Percentiles rank a stretch among this genome's conserved stretches.
Evolutionary conservation across 176 grass and related monocot species (phyloP).

Genomic region (Hordeum marinum): DNA sequence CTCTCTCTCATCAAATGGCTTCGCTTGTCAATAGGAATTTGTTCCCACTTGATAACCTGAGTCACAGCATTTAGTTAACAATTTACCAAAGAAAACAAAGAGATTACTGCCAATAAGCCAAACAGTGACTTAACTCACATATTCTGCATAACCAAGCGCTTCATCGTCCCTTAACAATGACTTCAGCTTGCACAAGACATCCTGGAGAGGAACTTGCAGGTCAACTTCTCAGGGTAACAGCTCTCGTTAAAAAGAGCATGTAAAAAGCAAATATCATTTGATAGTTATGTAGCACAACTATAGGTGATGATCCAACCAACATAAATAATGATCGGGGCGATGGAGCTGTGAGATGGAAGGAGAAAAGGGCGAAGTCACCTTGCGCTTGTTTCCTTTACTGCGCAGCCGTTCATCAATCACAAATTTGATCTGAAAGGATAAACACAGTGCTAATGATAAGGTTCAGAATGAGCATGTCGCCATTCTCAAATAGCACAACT

Average conservation of each 20-base stretch:
- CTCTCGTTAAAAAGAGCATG: not conserved
- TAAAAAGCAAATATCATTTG: constrained; percentile 15
- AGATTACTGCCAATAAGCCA: not conserved
- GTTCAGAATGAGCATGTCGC: not conserved
- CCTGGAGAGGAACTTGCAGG: constrained; percentile 41
- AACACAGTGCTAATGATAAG: constrained; percentile 5
- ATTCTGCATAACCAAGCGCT: constrained; percentile 69
- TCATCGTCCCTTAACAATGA: constrained; percentile 68
- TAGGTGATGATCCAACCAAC: not conserved
- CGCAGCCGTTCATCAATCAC: constrained; percentile 87
- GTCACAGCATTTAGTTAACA: not conserved
- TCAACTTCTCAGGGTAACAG: constrained; percentile 20
- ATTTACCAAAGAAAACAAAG: constrained; percentile 3
- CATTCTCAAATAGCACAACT: not conserved
- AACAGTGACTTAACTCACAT: constrained; percentile 51
- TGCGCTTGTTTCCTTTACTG: constrained; percentile 79
- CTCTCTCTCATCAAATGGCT: constrained; percentile 79
- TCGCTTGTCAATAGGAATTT: constrained; percentile 76
- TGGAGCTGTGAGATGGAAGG: not conserved
- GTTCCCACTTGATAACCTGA: constrained; percentile 97
- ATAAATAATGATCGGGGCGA: not conserved
- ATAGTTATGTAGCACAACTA: not conserved
- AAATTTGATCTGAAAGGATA: constrained; percentile 65
- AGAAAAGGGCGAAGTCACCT: constrained; percentile 44
- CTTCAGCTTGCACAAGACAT: constrained; percentile 77